Base-by-base conservation (phyloP, 2,329 filamentous ascomycete genomes). In the Aspergillus quadricinctus region DNA sequence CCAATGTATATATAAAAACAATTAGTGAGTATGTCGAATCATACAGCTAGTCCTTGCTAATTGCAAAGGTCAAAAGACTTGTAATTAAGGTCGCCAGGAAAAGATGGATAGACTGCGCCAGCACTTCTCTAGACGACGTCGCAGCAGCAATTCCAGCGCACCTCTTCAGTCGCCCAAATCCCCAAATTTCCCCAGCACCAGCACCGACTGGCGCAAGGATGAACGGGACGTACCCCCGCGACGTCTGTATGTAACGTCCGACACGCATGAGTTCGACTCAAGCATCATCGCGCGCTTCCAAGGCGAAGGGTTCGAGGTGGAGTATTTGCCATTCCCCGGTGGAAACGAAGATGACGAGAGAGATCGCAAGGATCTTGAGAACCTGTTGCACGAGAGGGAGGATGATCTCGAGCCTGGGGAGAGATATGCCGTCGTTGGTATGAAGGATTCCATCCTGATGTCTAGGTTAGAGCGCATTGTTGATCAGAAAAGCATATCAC, bases 401-500 rank as follows among this genome's bases (percentile, higher is more conserved):
- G 80, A 83, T 60, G 75, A 77, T 25, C 77, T 85, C 48, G 82
- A 83, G 41, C 69, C 76, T 2, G 76, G 76, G 23, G 83, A 84
- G 69, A 76, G 80, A 53, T 87, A 83, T 72, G 83, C 80, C 4
- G 80, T 86, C 63, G 79, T 86, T 68, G 82, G 82, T 85, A 78
- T 58, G 29, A 14, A 35, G 29, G 11, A 4, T 11, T 11, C 14
- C 23, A 23, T 23, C 23, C 4, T 35, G 7, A 17, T 35, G 31
- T 4, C 31, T 6, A 35, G 31, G 31, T 3, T 17, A 17, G 14
- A 37, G 51, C 46, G 49, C 53, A 56, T 11, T 43, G 25, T 19
- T 46, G 10, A 43, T 41, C 19, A 54, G 9, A 40, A 48, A 57
- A 85, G 84, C 84, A 54, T 87, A 82, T 59, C 82, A 82, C 27